These are phyloP conservation scores for Xylaria sp. DNA, from an alignment of 2,329 filamentous ascomycete genomes.

Conservation along the genomic window DNA sequence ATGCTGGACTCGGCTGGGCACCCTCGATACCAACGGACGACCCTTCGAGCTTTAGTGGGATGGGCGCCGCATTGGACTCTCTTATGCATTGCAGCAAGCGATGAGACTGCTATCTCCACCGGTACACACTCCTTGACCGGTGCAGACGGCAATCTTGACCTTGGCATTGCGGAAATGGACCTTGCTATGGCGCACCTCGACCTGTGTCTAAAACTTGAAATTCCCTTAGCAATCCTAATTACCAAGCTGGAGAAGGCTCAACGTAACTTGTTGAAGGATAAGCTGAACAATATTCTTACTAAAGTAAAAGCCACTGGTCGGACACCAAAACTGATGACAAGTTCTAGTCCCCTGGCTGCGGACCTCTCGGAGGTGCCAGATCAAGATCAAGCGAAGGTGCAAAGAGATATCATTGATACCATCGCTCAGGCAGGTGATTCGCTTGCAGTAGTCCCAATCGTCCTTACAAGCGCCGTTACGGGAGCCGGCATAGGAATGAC, in stretches of 20 bases:
- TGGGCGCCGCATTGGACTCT: conserved; percentile 96
- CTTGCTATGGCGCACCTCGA: conserved; percentile 81
- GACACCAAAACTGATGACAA: conserved; percentile 73
- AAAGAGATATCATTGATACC: conserved; percentile 55
- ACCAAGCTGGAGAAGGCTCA: conserved; percentile 91
- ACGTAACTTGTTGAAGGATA: conserved; percentile 70
- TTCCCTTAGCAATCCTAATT: conserved; percentile 81
- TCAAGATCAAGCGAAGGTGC: conserved; percentile 63
- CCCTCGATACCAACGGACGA: conserved; percentile 86
- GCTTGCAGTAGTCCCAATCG: conserved; percentile 73
- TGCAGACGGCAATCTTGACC: conserved; percentile 57
- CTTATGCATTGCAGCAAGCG: conserved; percentile 84
- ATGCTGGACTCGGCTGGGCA: conserved; percentile 92
- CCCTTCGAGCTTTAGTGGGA: conserved; percentile 85
- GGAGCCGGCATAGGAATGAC: conserved; percentile 81
- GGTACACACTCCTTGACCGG: conserved; percentile 52
- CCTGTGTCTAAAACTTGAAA: conserved; percentile 78
- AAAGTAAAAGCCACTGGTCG: conserved; percentile 77
- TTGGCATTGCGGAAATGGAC: conserved; percentile 65
- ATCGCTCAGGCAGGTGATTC: conserved; percentile 52
- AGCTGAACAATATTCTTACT: conserved; percentile 75
- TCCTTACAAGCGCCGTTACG: conserved; percentile 85
- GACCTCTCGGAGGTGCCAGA: conserved; percentile 63
- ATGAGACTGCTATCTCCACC: conserved; percentile 54
- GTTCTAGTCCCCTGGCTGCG: conserved; percentile 49